These are phyloP conservation scores for Yarrowia yakushimensis DNA, from an alignment of 805 yeast species.

Conservation along the genomic window DNA sequence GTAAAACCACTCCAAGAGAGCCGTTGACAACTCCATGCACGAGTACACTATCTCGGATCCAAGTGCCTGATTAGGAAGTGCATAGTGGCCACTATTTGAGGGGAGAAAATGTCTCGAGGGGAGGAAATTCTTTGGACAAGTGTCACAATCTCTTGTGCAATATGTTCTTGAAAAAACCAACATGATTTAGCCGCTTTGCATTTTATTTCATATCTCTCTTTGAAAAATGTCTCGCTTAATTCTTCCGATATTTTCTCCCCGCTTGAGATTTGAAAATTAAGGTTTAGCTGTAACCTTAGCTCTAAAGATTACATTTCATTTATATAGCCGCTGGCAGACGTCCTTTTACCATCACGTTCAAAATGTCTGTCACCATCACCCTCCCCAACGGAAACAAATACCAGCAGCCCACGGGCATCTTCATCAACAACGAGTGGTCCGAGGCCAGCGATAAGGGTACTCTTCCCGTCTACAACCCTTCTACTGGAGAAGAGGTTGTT, in stretches of 20 bases:
- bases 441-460: slow-evolving; percentile 48
- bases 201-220: too few species aligned
- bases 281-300: background rate
- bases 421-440: slow-evolving; percentile 80
- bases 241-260: background rate
- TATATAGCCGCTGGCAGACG: background rate
- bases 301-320: background rate
- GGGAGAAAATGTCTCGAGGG: too few species aligned
- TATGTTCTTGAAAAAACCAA: too few species aligned
- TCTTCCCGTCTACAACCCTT: slow-evolving; percentile 45
- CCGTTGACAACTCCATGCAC: too few species aligned
- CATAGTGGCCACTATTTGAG: too few species aligned
- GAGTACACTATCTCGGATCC: slow-evolving; percentile 1
- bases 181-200: too few species aligned
- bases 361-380: slow-evolving; percentile 43
- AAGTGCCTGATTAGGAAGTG: slow-evolving; percentile 17
- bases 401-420: slow-evolving; percentile 82
- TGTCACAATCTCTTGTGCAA: too few species aligned
- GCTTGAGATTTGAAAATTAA: background rate
- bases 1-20: background rate
- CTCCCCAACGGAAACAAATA: slow-evolving; percentile 65
- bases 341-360: background rate
- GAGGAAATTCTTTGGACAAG: too few species aligned
- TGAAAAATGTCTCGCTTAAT: background rate
- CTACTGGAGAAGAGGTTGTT: slow-evolving; percentile 54